A percentile compares a stretch with the other conserved stretches of the same genome.
Conservation (phyloP, 192 early-diverging fungal genomes). For the Globomyces pollinis-pini region DNA sequence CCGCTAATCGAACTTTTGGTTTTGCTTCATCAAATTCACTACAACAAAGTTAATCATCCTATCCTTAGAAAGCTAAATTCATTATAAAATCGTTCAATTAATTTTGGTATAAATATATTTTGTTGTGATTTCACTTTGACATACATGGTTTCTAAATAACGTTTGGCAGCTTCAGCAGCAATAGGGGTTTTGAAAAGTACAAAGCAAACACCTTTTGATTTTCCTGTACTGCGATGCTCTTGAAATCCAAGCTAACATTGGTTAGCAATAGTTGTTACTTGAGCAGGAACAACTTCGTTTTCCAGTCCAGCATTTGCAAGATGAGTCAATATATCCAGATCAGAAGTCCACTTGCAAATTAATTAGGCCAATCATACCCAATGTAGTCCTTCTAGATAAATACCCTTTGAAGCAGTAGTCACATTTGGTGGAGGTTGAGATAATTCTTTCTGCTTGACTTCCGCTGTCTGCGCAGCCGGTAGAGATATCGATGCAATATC, state of each 20-base stretch:
- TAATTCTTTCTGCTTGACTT: too few species aligned
- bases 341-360: constrained; percentile 3
- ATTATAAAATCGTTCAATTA: not conserved
- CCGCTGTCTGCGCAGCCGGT: too few species aligned
- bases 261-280: too few species aligned
- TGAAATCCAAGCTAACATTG: constrained; percentile 23
- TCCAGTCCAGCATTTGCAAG: not conserved
- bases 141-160: constrained; percentile 30
- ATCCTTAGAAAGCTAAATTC: too few species aligned
- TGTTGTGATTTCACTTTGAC: too few species aligned
- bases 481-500: too few species aligned
- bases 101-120: not conserved
- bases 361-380: not conserved
- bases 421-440: too few species aligned
- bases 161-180: constrained; percentile 15
- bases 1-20: not conserved
- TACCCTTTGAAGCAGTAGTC: too few species aligned
- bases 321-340: not conserved
- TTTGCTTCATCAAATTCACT: not conserved
- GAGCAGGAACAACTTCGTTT: not conserved
- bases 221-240: constrained; percentile 29
- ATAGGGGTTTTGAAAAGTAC: constrained; percentile 18
- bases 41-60: not conserved
- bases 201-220: constrained; percentile 29
- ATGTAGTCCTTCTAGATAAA: not conserved